Evolutionary conservation across 495 filamentous ascomycete genomes (phyloP), one percentile per base, ranked within the genome.

Genomic region (Neurospora sp.): DNA sequence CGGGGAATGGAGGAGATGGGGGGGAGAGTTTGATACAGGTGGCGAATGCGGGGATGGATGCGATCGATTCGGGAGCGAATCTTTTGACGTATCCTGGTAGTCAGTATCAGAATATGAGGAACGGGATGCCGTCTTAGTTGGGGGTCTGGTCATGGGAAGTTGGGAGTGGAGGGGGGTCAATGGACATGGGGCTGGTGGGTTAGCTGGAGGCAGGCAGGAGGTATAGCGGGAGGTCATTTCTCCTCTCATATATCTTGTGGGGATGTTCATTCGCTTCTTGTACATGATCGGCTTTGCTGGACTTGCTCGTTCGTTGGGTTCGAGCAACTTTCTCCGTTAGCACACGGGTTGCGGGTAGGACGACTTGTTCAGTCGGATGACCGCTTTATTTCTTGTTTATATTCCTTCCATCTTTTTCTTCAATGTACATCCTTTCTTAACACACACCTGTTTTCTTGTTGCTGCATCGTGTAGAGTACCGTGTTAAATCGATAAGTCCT

Each of bases 21-120:
- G 86, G 83, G 18, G 86, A 85, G 54, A 91, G 90, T 77, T 76
- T 95, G 80, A 90, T 31, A 31, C 31, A 31, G 31, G 31, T 31
- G 31, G 31, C 31, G 31, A 31, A 31, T 31, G 31, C 31, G 31
- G 31, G 31, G 31, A 31, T 31, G 31, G 31, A 3, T 2, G 31
- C 31, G 1, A 31, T 31, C 31, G 31, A 31, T 31, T 31, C 31
- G 31, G 31, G 31, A 31, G 31, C 31, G 31, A 31, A 87, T 66
- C 72, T 75, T 71, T 76, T 87, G 44, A 75, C 44, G 42, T 87
- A 83, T 74, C 83, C 84, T 14, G 79, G 82, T 70, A 84, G 83
- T 62, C 62, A 73, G 77, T 86, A 85, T 77, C 76, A 79, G 37
- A 86, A 86, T 72, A 76, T 86, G 38, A 75, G 39, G 71, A 62